These are phyloP conservation scores for Colletotrichum echinochloae DNA, from an alignment of 2,329 filamentous ascomycete genomes.

Conservation along the genomic window DNA sequence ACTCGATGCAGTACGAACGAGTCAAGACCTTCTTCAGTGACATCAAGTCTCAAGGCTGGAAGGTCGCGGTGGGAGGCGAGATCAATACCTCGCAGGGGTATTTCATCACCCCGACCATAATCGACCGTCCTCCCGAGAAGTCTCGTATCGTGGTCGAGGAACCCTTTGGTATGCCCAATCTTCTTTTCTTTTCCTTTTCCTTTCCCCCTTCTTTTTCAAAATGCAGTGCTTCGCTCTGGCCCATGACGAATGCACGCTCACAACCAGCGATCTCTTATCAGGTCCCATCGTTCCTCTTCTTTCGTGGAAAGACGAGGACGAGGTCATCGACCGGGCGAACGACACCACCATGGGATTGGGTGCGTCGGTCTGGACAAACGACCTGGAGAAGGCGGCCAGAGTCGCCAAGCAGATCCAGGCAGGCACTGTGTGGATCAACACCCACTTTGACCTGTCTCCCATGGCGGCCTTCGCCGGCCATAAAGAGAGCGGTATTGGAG, in stretches of 20 bases:
- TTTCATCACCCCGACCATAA: constrained; percentile 26
- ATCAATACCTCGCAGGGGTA: constrained; percentile 18
- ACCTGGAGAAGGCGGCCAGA: constrained; percentile 61
- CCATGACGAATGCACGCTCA: not conserved
- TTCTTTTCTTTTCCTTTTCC: no score
- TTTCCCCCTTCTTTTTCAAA: no score
- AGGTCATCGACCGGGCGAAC: constrained; percentile 69
- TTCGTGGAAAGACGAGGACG: constrained; percentile 70
- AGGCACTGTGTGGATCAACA: constrained; percentile 62
- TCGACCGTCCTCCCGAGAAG: constrained; percentile 25
- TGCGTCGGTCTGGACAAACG: constrained; percentile 68
- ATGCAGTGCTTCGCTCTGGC: no score
- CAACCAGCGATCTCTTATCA: constrained; percentile 38
- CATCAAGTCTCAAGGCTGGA: constrained; percentile 33
- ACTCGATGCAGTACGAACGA: constrained; percentile 68
- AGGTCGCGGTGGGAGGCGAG: constrained; percentile 28
- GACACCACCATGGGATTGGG: constrained; percentile 65
- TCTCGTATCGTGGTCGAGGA: constrained; percentile 25
- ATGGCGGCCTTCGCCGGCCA: constrained; percentile 56
- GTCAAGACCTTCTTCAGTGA: constrained; percentile 32
- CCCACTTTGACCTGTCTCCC: constrained; percentile 58
- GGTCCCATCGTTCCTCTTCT: constrained; percentile 73
- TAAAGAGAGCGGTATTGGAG: constrained; percentile 57
- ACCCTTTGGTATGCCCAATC: not conserved
- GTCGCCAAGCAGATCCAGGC: constrained; percentile 67